phyloP scores from a whole-genome alignment of 1,139 yeast genomes.

The Yamadazyma dendronema region DNA sequence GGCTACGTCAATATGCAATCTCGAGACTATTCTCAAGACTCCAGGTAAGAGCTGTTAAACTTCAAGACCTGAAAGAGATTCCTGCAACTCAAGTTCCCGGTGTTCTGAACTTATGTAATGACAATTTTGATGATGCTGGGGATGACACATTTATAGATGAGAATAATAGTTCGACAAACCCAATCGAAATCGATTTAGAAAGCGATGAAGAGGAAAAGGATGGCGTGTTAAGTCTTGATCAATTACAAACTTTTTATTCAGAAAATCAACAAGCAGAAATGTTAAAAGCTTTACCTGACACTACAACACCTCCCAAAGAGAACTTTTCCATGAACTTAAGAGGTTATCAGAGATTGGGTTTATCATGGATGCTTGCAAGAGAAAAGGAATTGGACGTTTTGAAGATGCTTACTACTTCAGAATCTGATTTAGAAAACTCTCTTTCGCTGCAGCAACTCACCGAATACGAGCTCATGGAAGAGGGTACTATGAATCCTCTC shows the following conservation, averaged over 20 bases:
- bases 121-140: no score
- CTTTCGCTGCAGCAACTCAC: slow-evolving; percentile 30
- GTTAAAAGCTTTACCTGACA: slow-evolving; percentile 55
- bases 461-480: slow-evolving; percentile 29
- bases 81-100: slow-evolving; percentile 9
- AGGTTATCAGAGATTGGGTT: slow-evolving; percentile 75
- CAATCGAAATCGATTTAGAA: slow-evolving; percentile 9
- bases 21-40: slow-evolving; percentile 55
- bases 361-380: slow-evolving; percentile 77
- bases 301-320: slow-evolving; percentile 53
- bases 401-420: slow-evolving; percentile 28
- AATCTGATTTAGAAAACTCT: slow-evolving; percentile 11
- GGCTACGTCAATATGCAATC: slow-evolving; percentile 59
- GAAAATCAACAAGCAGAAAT: slow-evolving; percentile 57
- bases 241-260: slow-evolving; percentile 71
- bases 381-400: slow-evolving; percentile 53
- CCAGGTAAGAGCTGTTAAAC: slow-evolving; percentile 18
- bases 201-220: slow-evolving; percentile 16
- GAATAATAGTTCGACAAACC: neutral
- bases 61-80: slow-evolving; percentile 8
- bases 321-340: slow-evolving; percentile 59
- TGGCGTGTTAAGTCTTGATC: slow-evolving; percentile 62
- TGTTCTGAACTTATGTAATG: neutral
- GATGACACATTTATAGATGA: neutral
- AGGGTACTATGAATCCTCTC: slow-evolving; percentile 75